phyloP scores from a whole-genome alignment of 495 filamentous ascomycete species.

The Neurospora discreta region DNA sequence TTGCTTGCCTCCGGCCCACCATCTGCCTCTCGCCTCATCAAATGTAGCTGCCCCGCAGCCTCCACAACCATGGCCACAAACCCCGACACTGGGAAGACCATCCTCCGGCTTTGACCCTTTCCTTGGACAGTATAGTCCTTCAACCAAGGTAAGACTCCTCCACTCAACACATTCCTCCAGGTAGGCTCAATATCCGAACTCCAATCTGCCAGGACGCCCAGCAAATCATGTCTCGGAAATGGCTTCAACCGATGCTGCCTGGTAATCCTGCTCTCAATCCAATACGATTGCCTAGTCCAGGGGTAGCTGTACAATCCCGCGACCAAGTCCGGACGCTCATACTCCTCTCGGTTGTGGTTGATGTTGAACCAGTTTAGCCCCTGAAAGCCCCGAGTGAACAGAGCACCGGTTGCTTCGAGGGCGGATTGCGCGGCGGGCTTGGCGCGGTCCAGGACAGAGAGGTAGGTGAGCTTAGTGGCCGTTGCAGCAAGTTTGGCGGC shows the following conservation, averaged over 20 bases:
- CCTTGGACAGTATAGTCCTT: conserved; percentile 32
- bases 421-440: conserved; percentile 28
- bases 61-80: conserved; percentile 40
- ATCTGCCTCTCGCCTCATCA: conserved; percentile 1
- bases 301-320: conserved; percentile 38
- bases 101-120: not conserved
- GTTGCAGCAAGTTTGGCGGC: conserved; percentile 1
- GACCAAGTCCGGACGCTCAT: conserved; percentile 29
- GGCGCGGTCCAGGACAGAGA: conserved; percentile 30
- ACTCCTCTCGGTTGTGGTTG: conserved; percentile 24
- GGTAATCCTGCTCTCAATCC: conserved; percentile 37
- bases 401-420: conserved; percentile 28
- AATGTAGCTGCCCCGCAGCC: conserved; percentile 18
- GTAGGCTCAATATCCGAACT: conserved; percentile 31
- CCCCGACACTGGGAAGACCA: conserved; percentile 37
- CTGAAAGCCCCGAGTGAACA: conserved; percentile 29
- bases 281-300: conserved; percentile 37
- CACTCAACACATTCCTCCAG: conserved; percentile 38
- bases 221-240: conserved; percentile 34
- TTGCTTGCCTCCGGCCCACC: conserved; percentile 14
- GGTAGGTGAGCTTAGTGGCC: conserved; percentile 30
- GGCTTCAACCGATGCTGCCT: conserved; percentile 36
- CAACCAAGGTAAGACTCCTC: conserved; percentile 38
- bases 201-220: conserved; percentile 33
- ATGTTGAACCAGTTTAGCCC: conserved; percentile 25